phyloP scores from a whole-genome alignment of 139 green algal species.

The Trebouxia sp. region DNA sequence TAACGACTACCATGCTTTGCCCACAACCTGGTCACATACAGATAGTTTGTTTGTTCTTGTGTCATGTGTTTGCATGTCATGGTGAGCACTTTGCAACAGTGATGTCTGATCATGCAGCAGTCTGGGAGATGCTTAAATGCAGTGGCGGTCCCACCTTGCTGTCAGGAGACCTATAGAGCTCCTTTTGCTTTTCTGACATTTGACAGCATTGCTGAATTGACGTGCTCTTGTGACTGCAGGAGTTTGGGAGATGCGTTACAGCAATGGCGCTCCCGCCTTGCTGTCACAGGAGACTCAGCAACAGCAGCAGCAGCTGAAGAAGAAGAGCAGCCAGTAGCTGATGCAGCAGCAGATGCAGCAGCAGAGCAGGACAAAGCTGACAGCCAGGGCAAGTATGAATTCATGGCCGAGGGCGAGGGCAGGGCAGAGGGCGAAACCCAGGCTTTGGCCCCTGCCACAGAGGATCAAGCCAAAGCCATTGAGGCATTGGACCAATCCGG shows the following conservation, averaged over 20 bases:
- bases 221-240: neutral
- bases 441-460: slow-evolving; percentile 82
- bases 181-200: neutral
- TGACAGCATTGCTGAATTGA: too few species aligned
- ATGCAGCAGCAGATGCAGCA: slow-evolving; percentile 30
- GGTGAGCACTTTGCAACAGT: neutral
- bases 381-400: slow-evolving; percentile 60
- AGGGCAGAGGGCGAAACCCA: slow-evolving; percentile 46
- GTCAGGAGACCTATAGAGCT: neutral
- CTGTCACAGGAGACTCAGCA: slow-evolving; percentile 45
- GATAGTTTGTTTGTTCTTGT: too few species aligned
- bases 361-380: slow-evolving; percentile 29
- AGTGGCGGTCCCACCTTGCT: slow-evolving; percentile 73
- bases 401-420: slow-evolving; percentile 49
- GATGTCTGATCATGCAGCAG: neutral
- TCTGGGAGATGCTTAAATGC: slow-evolving; percentile 75
- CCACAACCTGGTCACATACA: too few species aligned
- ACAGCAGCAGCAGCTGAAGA: slow-evolving; percentile 39
- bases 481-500: slow-evolving; percentile 11
- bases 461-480: slow-evolving; percentile 77
- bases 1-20: too few species aligned
- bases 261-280: slow-evolving; percentile 70
- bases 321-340: slow-evolving; percentile 25
- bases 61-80: too few species aligned
- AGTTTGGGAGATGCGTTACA: slow-evolving; percentile 75